These are phyloP conservation scores for Jacaranda copaia DNA, from an alignment of 257 asterid species.

Conservation along the genomic window DNA sequence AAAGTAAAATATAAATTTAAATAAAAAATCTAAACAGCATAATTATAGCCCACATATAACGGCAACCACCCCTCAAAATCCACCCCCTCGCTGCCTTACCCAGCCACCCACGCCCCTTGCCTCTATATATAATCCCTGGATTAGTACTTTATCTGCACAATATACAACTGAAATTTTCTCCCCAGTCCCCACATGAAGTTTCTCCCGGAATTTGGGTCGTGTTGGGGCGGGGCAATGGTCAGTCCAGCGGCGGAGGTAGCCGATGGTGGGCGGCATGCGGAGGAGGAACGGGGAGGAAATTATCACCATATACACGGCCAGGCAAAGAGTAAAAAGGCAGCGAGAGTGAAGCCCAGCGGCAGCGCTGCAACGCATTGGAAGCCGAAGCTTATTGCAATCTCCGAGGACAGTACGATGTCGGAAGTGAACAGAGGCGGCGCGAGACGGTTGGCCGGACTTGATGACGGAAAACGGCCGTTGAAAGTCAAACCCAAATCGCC, in stretches of 20 bases:
- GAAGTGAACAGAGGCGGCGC: slow-evolving; percentile 9
- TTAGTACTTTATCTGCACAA: background rate
- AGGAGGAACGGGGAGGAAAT: slow-evolving; percentile 26
- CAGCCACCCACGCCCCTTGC: background rate
- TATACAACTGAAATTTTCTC: background rate
- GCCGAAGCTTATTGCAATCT: slow-evolving; percentile 55
- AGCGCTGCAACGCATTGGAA: slow-evolving; percentile 46
- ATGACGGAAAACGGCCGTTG: slow-evolving; percentile 5
- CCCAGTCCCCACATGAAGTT: slow-evolving; percentile 41
- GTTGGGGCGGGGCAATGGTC: slow-evolving; percentile 51
- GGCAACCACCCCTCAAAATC: background rate
- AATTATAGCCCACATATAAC: slow-evolving; percentile 21
- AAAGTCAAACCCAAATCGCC: slow-evolving; percentile 36
- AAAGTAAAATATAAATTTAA: too few species aligned
- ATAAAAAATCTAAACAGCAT: background rate
- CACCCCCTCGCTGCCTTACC: background rate
- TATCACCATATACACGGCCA: background rate
- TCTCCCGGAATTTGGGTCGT: slow-evolving; percentile 41
- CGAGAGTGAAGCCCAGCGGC: slow-evolving; percentile 30
- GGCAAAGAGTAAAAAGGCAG: slow-evolving; percentile 1
- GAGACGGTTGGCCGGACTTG: slow-evolving; percentile 9
- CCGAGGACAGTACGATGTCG: slow-evolving; percentile 47
- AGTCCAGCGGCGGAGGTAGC: slow-evolving; percentile 32
- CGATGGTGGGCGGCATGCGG: background rate
- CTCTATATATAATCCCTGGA: slow-evolving; percentile 9